Evolutionary conservation across 2,329 filamentous ascomycete genomes (phyloP).

Genomic region (Alternaria atra): DNA sequence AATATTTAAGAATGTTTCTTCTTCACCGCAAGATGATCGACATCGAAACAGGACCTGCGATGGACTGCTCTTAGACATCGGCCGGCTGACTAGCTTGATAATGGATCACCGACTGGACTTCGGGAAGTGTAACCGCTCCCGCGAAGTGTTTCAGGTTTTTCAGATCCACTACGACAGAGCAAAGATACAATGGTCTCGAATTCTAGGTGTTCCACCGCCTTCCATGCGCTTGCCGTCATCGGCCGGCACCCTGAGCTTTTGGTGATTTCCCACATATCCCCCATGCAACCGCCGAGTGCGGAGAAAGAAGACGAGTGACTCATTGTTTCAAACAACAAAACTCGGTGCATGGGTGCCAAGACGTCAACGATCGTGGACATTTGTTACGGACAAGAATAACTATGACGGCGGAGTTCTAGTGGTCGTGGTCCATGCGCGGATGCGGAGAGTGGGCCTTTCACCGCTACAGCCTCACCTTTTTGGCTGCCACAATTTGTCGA

Average conservation of each 20-base stretch:
- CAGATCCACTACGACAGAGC: slow-evolving; percentile 24
- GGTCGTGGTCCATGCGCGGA: slow-evolving; percentile 30
- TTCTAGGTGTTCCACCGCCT: slow-evolving; percentile 12
- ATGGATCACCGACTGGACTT: slow-evolving; percentile 24
- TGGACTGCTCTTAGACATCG: slow-evolving; percentile 23
- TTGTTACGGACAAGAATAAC: slow-evolving; percentile 29
- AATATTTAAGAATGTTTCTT: slow-evolving; percentile 21
- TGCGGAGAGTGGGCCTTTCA: slow-evolving; percentile 38
- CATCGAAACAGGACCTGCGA: slow-evolving; percentile 25
- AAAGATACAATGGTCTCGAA: slow-evolving; percentile 13
- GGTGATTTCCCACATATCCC: slow-evolving; percentile 17
- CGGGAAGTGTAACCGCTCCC: slow-evolving; percentile 36
- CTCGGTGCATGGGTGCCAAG: slow-evolving; percentile 34
- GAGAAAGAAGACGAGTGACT: slow-evolving; percentile 25
- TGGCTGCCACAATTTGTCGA: slow-evolving; percentile 32
- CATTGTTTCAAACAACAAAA: slow-evolving; percentile 18
- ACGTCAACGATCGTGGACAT: slow-evolving; percentile 16
- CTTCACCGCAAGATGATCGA: slow-evolving; percentile 37
- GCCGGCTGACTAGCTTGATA: slow-evolving; percentile 26
- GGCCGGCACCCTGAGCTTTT: slow-evolving; percentile 21
- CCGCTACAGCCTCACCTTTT: slow-evolving; percentile 44
- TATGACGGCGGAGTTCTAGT: slow-evolving; percentile 24
- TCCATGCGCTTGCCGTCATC: slow-evolving; percentile 29
- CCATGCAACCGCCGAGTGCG: slow-evolving; percentile 2
- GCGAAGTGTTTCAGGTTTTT: slow-evolving; percentile 22